A percentile compares a stretch with the other conserved stretches of the same genome.
Evolutionary conservation across 768 basidiomycete species (phyloP).

Genomic region (Arthromyces matolae): DNA sequence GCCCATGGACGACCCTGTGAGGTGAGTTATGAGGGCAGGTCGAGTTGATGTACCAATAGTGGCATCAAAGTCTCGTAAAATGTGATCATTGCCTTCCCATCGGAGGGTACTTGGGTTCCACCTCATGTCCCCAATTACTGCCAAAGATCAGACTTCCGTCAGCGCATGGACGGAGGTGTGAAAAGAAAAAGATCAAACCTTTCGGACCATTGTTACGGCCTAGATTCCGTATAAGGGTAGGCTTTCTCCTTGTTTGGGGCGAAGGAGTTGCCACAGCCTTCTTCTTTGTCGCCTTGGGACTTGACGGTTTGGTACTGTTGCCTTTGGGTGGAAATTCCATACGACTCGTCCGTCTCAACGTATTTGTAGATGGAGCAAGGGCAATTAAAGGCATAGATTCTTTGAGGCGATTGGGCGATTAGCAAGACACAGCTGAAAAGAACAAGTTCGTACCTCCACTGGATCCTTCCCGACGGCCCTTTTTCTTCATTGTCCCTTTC

Average conservation of each 20-base stretch:
- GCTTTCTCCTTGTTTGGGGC: slow-evolving; percentile 61
- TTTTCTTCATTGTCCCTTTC: slow-evolving; percentile 58
- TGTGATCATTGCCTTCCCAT: slow-evolving; percentile 97
- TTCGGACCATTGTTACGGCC: slow-evolving; percentile 65
- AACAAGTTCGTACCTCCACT: slow-evolving; percentile 23
- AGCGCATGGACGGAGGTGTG: slow-evolving; percentile 10
- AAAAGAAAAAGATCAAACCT: slow-evolving; percentile 43
- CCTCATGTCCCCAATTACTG: slow-evolving; percentile 94
- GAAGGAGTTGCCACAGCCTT: slow-evolving; percentile 46
- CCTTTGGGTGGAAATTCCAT: slow-evolving; percentile 49
- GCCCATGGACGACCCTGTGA: slow-evolving; percentile 82
- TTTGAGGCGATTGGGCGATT: neutral
- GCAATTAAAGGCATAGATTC: slow-evolving; percentile 23
- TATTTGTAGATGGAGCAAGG: slow-evolving; percentile 44
- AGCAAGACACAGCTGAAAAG: neutral
- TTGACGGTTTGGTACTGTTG: slow-evolving; percentile 26
- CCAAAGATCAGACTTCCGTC: slow-evolving; percentile 10
- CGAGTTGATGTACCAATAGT: slow-evolving; percentile 79
- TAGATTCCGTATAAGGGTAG: slow-evolving; percentile 84
- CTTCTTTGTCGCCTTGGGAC: slow-evolving; percentile 38
- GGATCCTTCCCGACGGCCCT: slow-evolving; percentile 45
- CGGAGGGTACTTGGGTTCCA: slow-evolving; percentile 89
- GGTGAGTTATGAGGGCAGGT: slow-evolving; percentile 93
- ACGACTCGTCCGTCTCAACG: slow-evolving; percentile 53
- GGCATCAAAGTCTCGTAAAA: slow-evolving; percentile 86